Base-by-base conservation (phyloP, 2,329 filamentous ascomycete species). In the Pezicula rhizophila region DNA sequence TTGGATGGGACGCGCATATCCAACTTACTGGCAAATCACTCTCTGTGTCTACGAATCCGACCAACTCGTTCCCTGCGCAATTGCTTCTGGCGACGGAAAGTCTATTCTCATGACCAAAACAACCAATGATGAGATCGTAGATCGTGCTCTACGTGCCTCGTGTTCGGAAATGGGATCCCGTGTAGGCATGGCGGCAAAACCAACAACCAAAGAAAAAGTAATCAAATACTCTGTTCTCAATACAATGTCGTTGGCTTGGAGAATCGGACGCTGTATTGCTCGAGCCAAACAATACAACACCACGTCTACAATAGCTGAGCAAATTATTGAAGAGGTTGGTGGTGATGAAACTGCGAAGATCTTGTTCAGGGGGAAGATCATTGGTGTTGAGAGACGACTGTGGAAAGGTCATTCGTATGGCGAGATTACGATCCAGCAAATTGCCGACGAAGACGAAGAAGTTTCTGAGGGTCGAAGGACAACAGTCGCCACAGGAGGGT, bases 351-450 rank as follows among this genome's bases (percentile, higher is more conserved):
- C 73, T 0, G 80, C 77, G 1, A 76, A 70, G 52, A 72, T 84
- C 8, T 57, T 85, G n/a, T 84, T 78, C 67, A 73, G 77, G 49
- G 81, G 82, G 25, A 85, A 85, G 66, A 82, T 85, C 53, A 70
- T 81, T 17, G 73, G 73, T 1, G 80, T 84, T 0, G 75, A 82
- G 60, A 68, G 79, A 35, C 70, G 71, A 1, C 59, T 82, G 38
- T 72, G 72, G 53, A 77, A 74, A 58, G 79, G 80, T 0, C 76
- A 84, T 56, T 71, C 77, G 8, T 80, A 82, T 55, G 80, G 80
- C 8, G 77, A 80, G 59, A 76, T 78, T 52, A 71, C 75, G 18
- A 77, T 84, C 46, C 71, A 79, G 49, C 73, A 73, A 3, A 66
- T 68, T 17, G 72, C 52, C 35, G 49, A 64, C 49, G 61, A 76